Evolutionary conservation across 768 basidiomycete genomes (phyloP), one percentile per base, ranked within the genome.

Genomic region (Russula brevipes): DNA sequence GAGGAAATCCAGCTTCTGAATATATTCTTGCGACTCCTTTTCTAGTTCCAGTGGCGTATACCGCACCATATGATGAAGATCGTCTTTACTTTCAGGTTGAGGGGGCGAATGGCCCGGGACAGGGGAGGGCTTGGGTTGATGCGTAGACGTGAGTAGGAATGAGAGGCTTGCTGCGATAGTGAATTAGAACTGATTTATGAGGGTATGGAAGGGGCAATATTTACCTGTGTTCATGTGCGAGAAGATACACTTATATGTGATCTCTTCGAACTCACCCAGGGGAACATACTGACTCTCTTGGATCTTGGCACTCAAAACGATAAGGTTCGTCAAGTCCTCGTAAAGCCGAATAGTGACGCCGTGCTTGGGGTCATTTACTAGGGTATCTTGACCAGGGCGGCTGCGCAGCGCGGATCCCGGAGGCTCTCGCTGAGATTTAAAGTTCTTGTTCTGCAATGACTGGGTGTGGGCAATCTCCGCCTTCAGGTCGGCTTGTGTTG

Each of bases 311-410:
- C 78, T 82, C 3, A 82, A 78, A 30, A 95, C 80, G 44, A 91
- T 78, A 30, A 95, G 75, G 68, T 93, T 91, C 1, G 91, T 92
- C 66, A 92, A 73, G 69, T 94, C 91, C 72, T 94, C 91, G 71
- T 96, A 96, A 64, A 95, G 82, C 55, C 79, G 79, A 68, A 93
- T 80, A 47, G 87, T 80, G 69, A 80, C 77, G 3, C 77, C 75
- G 66, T 83, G 80, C 70, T 85, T 85, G 5, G 83, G 82, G 65
- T 87, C 84, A 30, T 83, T 75, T 17, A 78, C 67, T 1, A 76
- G 69, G 7, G 65, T 33, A 64, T 67, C 68, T 61, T 76, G 75
- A 35, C 72, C 70, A 19, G 71, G 47, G 14, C 78, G 76, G 55
- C 74, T 65, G 54, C 76, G 75, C 24, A 69, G 55, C 24, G 75